phyloP scores from a whole-genome alignment of 1,284 basidiomycete genomes.

The Porodaedalea pini region DNA sequence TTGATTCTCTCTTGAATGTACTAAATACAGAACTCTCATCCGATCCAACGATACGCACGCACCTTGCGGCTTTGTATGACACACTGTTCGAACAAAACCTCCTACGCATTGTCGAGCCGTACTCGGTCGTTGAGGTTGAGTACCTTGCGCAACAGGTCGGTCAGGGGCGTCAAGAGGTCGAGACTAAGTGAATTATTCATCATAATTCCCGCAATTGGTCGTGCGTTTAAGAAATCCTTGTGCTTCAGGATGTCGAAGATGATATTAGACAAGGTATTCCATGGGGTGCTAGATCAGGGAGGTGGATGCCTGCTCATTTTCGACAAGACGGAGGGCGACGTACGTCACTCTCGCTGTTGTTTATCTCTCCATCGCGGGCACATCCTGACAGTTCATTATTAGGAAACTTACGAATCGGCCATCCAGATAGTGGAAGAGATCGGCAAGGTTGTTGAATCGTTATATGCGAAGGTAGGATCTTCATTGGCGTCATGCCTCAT shows the following conservation, averaged over 20 bases:
- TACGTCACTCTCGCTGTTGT: conserved; percentile 38
- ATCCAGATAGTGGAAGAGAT: conserved; percentile 89
- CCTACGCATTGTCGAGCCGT: conserved; percentile 92
- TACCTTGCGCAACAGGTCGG: conserved; percentile 88
- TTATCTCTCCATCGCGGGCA: no score
- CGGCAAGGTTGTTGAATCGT: conserved; percentile 84
- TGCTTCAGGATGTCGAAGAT: conserved; percentile 82
- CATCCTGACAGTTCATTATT: not conserved
- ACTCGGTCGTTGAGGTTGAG: conserved; percentile 87
- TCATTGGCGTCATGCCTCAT: conserved; percentile 20
- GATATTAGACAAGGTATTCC: conserved; percentile 95
- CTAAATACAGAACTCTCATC: conserved; percentile 74
- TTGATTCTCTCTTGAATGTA: not conserved
- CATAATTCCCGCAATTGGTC: not conserved
- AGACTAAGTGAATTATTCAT: conserved; percentile 74
- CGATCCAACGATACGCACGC: conserved; percentile 91
- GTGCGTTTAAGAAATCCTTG: conserved; percentile 5
- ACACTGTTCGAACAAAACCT: conserved; percentile 95
- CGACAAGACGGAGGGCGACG: conserved; percentile 81
- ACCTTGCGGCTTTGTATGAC: conserved; percentile 91
- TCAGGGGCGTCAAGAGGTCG: conserved; percentile 89
- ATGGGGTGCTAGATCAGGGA: conserved; percentile 94
- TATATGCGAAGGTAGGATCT: conserved; percentile 82
- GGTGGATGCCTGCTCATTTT: conserved; percentile 90
- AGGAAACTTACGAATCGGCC: conserved; percentile 72